These are phyloP conservation scores for Jaltomata sinuosa DNA, from an alignment of 257 asterid genomes.

Conservation along the genomic window DNA sequence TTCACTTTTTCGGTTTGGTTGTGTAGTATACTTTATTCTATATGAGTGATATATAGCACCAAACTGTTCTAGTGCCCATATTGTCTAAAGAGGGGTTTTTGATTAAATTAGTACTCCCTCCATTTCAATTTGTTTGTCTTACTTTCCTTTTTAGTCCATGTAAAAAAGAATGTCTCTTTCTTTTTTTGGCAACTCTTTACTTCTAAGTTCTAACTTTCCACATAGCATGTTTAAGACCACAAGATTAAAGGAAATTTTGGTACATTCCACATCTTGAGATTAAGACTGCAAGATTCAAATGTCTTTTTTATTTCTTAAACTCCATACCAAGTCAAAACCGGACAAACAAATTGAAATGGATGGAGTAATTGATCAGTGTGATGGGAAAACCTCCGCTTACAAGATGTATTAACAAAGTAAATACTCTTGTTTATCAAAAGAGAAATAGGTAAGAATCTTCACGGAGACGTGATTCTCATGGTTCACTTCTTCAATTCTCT, in stretches of 20 bases:
- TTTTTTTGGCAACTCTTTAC: too few species aligned
- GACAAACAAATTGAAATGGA: not conserved
- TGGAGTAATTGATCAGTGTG: not conserved
- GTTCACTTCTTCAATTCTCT: not conserved
- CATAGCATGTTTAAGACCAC: not conserved
- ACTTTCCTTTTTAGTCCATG: not conserved
- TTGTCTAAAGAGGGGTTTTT: not conserved
- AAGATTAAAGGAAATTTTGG: not conserved
- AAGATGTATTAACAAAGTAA: not conserved
- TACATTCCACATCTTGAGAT: not conserved
- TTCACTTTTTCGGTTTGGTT: not conserved
- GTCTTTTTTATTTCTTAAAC: not conserved
- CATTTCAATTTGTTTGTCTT: not conserved
- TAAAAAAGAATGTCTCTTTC: not conserved
- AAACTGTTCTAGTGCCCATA: not conserved
- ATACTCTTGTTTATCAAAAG: not conserved
- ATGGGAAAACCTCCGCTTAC: not conserved
- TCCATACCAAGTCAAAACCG: not conserved
- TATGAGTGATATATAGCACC: not conserved
- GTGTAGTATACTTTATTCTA: not conserved
- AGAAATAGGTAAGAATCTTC: not conserved
- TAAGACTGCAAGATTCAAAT: not conserved
- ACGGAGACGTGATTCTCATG: not conserved
- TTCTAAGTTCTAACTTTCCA: too few species aligned
- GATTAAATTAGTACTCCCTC: not conserved